Evolutionary conservation across 2,329 filamentous ascomycete genomes (phyloP).

Genomic region (Ceratocystis papillata): DNA sequence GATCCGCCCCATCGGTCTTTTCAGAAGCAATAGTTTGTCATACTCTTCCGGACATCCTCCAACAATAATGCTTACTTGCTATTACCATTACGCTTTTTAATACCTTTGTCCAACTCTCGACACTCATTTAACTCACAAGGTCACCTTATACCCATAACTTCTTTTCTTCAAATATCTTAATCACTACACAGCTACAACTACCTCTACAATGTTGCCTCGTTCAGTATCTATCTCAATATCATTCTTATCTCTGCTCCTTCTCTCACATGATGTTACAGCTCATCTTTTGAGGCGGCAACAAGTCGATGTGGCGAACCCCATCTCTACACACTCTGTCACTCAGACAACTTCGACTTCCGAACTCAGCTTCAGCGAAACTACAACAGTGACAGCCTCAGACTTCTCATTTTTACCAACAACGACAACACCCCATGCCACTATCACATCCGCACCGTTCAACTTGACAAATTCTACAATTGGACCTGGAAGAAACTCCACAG

Average conservation of each 20-base stretch:
- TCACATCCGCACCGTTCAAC: background rate
- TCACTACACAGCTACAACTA: background rate
- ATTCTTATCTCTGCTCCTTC: slow-evolving; percentile 34
- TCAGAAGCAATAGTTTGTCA: slow-evolving; percentile 10
- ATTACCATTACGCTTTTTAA: background rate
- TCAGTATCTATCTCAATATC: slow-evolving; percentile 16
- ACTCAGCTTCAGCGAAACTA: background rate
- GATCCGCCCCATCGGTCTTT: background rate
- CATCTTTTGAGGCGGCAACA: slow-evolving; percentile 33
- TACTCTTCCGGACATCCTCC: background rate
- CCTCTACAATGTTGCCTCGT: slow-evolving; percentile 16
- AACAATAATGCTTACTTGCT: background rate
- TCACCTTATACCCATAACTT: background rate
- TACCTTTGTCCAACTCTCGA: slow-evolving; percentile 8
- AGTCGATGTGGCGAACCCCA: slow-evolving; percentile 18
- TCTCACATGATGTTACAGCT: slow-evolving; percentile 33
- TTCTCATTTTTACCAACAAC: background rate
- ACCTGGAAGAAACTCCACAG: background rate
- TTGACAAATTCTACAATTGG: background rate
- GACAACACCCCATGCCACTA: background rate
- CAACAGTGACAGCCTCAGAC: slow-evolving; percentile 1
- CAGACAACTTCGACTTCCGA: background rate
- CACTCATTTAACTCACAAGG: background rate
- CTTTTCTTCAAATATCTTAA: background rate
- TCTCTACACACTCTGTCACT: background rate